phyloP scores from a whole-genome alignment of 129 eudicot genomes.

The Lactuca sativa region DNA sequence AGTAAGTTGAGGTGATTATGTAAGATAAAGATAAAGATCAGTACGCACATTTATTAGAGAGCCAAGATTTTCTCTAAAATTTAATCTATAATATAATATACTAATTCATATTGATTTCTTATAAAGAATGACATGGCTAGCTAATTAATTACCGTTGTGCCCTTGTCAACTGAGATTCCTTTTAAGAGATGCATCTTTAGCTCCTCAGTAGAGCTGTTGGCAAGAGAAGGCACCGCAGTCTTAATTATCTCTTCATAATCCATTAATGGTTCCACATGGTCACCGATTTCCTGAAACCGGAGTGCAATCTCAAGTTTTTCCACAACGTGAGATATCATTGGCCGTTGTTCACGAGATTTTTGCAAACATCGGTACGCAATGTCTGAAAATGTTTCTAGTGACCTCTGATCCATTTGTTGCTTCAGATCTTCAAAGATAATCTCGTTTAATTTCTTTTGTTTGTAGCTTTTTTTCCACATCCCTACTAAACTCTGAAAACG shows the following conservation, averaged over 20 bases:
- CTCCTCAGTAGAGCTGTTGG: not conserved
- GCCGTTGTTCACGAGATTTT: not conserved
- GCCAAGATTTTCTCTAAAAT: too few species aligned
- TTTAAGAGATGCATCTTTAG: conserved; percentile 1
- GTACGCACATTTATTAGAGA: too few species aligned
- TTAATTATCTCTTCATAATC: not conserved
- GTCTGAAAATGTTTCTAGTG: not conserved
- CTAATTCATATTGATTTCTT: too few species aligned
- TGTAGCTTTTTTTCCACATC: not conserved
- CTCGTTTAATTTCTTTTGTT: conserved; percentile 1
- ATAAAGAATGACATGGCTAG: too few species aligned
- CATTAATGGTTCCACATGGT: not conserved
- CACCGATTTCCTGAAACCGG: not conserved
- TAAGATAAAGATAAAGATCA: not conserved
- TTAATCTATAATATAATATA: too few species aligned
- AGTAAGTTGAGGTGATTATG: not conserved
- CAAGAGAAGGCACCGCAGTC: conserved; percentile 5
- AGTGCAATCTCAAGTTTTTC: conserved; percentile 8
- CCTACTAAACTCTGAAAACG: not conserved
- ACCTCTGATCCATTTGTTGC: not conserved
- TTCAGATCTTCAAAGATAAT: not conserved
- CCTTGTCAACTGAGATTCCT: not conserved
- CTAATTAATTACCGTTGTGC: conserved; percentile 15
- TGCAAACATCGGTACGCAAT: conserved; percentile 12
- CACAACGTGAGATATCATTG: conserved; percentile 1